Evolutionary conservation across 1,284 basidiomycete species (phyloP).

Genomic region (Volvariella surrecta): DNA sequence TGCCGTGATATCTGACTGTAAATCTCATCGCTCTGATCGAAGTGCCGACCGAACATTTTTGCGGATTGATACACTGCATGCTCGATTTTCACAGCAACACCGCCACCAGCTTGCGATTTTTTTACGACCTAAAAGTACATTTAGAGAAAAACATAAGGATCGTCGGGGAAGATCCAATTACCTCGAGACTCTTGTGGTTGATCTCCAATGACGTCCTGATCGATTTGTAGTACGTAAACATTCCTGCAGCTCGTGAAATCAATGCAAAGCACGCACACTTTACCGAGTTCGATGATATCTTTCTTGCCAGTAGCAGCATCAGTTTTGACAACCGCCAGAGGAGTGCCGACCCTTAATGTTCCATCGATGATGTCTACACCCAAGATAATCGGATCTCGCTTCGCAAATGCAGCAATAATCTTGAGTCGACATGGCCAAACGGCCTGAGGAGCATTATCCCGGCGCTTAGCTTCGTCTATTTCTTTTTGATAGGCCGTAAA

Average conservation of each 20-base stretch:
- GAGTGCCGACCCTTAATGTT: constrained; percentile 88
- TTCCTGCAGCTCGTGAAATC: constrained; percentile 2
- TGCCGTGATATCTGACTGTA: constrained; percentile 86
- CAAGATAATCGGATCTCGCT: constrained; percentile 95
- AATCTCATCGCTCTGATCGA: constrained; percentile 94
- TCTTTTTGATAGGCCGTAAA: constrained; percentile 96
- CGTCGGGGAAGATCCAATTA: constrained; percentile 18
- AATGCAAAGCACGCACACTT: constrained; percentile 60
- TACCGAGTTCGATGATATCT: constrained; percentile 88
- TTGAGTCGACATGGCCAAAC: constrained; percentile 97
- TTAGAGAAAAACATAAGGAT: constrained; percentile 1
- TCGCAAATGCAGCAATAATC: constrained; percentile 89
- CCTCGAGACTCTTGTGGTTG: constrained; percentile 80
- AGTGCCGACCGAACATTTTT: constrained; percentile 91
- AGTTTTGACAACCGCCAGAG: constrained; percentile 88
- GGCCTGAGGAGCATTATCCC: constrained; percentile 89
- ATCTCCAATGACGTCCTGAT: constrained; percentile 88
- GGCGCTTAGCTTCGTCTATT: constrained; percentile 88
- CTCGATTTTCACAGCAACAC: constrained; percentile 98
- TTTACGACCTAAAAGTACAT: constrained; percentile 64
- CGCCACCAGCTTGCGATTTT: constrained; percentile 88
- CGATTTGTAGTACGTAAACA: constrained; percentile 5
- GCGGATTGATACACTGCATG: constrained; percentile 94
- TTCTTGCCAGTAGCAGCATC: constrained; percentile 85
- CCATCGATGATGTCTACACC: constrained; percentile 98